Percentiles rank a stretch among this genome's conserved stretches.
Conservation (phyloP, 1,284 basidiomycete species). For the Austroboletus novae-zelandiae region DNA sequence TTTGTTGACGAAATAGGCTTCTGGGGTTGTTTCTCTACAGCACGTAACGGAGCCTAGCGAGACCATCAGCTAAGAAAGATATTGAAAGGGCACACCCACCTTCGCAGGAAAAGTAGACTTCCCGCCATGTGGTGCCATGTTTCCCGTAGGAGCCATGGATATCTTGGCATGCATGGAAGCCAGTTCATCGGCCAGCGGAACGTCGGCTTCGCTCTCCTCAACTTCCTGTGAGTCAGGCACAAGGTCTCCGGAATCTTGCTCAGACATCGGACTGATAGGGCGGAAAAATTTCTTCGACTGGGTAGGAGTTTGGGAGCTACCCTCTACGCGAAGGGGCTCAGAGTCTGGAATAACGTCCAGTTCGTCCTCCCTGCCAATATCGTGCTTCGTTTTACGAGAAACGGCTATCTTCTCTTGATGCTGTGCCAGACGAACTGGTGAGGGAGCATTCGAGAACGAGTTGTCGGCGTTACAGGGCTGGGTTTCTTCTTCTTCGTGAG, state of each 20-base stretch:
- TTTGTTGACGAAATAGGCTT: slow-evolving; percentile 10
- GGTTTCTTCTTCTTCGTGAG: slow-evolving; percentile 19
- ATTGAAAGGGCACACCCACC: slow-evolving; percentile 13
- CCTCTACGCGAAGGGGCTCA: slow-evolving; percentile 39
- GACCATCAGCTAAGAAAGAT: slow-evolving; percentile 7
- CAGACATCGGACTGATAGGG: slow-evolving; percentile 27
- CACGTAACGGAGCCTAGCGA: background rate
- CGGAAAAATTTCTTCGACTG: slow-evolving; percentile 15
- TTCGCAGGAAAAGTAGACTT: slow-evolving; percentile 12
- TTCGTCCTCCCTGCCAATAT: slow-evolving; percentile 10
- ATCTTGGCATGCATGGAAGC: slow-evolving; percentile 12
- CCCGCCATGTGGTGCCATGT: background rate
- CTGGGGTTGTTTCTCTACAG: slow-evolving; percentile 8
- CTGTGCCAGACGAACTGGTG: slow-evolving; percentile 1
- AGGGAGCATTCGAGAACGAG: background rate
- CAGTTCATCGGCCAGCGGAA: slow-evolving; percentile 38
- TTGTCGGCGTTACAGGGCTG: slow-evolving; percentile 7
- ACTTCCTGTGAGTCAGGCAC: slow-evolving; percentile 32
- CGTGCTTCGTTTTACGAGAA: background rate
- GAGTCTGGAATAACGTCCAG: slow-evolving; percentile 58
- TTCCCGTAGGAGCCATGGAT: slow-evolving; percentile 10
- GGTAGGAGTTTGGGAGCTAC: slow-evolving; percentile 4
- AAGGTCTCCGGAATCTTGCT: slow-evolving; percentile 26
- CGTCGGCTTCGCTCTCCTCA: slow-evolving; percentile 33
- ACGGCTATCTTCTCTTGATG: background rate